Evolutionary conservation across 768 basidiomycete species (phyloP).

Genomic region (Coprinopsis marcescibilis): DNA sequence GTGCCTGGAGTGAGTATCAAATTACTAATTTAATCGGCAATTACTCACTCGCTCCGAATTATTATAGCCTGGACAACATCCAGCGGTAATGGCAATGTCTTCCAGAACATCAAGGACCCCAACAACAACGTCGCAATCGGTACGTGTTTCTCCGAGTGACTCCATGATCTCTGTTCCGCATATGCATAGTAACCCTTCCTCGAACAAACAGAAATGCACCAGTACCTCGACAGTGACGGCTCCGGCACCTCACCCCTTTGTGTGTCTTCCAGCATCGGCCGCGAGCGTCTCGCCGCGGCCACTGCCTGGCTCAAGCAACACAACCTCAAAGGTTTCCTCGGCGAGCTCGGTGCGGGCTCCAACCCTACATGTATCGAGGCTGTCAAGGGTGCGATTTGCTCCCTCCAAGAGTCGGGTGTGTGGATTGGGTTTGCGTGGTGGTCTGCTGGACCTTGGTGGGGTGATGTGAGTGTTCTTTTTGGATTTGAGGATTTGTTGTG

Average conservation of each 20-base stretch:
- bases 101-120: conserved; percentile 49
- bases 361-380: conserved; percentile 41
- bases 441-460: conserved; percentile 65
- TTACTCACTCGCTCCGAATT: conserved; percentile 6
- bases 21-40: not conserved
- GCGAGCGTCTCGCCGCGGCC: conserved; percentile 48
- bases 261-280: conserved; percentile 55
- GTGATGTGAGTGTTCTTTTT: conserved; percentile 32
- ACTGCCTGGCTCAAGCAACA: conserved; percentile 54
- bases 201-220: conserved; percentile 55
- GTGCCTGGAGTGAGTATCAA: conserved; percentile 43
- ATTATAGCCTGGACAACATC: conserved; percentile 40
- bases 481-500: not conserved
- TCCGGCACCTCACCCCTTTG: conserved; percentile 50
- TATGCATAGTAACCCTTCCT: not conserved
- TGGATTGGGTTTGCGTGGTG: conserved; percentile 54
- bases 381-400: conserved; percentile 49
- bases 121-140: conserved; percentile 57
- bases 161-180: not conserved
- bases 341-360: conserved; percentile 53
- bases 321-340: conserved; percentile 59
- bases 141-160: conserved; percentile 20
- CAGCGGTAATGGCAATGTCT: conserved; percentile 51
- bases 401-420: conserved; percentile 52
- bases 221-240: conserved; percentile 63